Evolutionary conservation across 2,329 filamentous ascomycete species (phyloP), one percentile per base, ranked within the genome.

Genomic region (Penicillium thymicola): DNA sequence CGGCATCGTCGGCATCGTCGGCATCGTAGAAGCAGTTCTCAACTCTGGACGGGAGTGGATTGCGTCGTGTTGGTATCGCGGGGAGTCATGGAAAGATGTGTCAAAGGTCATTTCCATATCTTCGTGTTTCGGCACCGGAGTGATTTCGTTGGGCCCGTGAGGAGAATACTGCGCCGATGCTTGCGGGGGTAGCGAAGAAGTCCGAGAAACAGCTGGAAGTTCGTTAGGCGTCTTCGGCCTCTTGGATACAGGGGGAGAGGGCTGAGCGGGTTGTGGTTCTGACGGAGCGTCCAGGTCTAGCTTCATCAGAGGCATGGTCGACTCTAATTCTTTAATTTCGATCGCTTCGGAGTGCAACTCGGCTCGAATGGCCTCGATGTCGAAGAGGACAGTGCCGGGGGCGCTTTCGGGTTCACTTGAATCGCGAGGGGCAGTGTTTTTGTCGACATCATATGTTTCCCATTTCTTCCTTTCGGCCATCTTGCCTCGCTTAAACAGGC

Each of bases 291-390:
- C 73, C 32, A 87, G 66, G 59, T 88, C 84, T 55, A 97, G 82
- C 71, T 91, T 94, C 83, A 97, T 95, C 0, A 92, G 90, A 44
- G 93, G 92, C 25, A 97, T 78, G 2, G 92, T 97, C 48, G 89
- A 92, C 73, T 94, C 84, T 57, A 97, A 84, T 75, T 97, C 90
- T 69, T 86, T 88, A 62, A 95, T 85, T 71, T 86, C 81, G 25
- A 84, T 82, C 42, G 81, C 80, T 60, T 93, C 89, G 47, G 84
- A 85, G 28, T 90, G 90, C 34, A 99, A 79, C 67, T 95, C 90
- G 10, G 90, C 87, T 47, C 90, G 84, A 62, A 99, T 97, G 13
- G 94, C 94, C 67, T 99, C 94, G 45, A 99, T 85, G 67, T 99
- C 94, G 67, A 99, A 99, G 44, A 99, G 81, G 9, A 97, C 88